phyloP scores from a whole-genome alignment of 139 green algal genomes.

The Chlorella sp. region DNA sequence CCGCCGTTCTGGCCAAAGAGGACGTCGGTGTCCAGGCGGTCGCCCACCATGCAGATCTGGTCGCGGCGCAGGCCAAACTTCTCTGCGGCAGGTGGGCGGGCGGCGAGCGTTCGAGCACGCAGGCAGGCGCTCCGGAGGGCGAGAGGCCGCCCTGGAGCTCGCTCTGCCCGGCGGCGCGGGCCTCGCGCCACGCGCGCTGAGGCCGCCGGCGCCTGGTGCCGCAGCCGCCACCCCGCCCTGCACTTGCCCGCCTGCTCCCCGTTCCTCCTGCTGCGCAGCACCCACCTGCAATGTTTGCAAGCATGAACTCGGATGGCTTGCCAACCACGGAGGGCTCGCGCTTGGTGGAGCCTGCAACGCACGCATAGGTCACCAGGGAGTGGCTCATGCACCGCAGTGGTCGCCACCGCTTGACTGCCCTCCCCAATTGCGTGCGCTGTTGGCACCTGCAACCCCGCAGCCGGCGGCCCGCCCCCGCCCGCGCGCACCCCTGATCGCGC shows the following conservation, averaged over 20 bases:
- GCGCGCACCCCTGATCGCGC: conserved; percentile 81
- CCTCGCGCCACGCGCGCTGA: too few species aligned
- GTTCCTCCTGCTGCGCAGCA: too few species aligned
- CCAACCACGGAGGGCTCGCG: conserved; percentile 93
- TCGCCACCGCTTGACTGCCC: too few species aligned
- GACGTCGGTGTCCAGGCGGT: conserved; percentile 99
- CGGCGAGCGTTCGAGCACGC: too few species aligned
- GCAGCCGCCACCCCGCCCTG: too few species aligned
- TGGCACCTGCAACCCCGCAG: not conserved
- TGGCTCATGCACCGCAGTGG: not conserved
- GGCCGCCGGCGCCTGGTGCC: too few species aligned
- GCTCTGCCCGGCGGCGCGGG: too few species aligned
- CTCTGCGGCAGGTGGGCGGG: too few species aligned
- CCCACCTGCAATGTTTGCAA: conserved; percentile 99
- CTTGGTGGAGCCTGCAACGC: conserved; percentile 77
- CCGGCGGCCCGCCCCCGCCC: not conserved
- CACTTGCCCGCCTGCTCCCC: too few species aligned
- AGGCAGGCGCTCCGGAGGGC: too few species aligned
- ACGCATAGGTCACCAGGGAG: not conserved
- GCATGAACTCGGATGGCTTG: conserved; percentile 97
- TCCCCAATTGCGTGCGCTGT: not conserved
- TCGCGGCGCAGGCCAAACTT: conserved; percentile 66
- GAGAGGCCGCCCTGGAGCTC: too few species aligned
- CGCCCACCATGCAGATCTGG: conserved; percentile 99
- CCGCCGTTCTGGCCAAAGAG: conserved; percentile 97